Evolutionary conservation across 768 basidiomycete genomes (phyloP), one percentile per base, ranked within the genome.

Genomic region (Cyathus striatus): DNA sequence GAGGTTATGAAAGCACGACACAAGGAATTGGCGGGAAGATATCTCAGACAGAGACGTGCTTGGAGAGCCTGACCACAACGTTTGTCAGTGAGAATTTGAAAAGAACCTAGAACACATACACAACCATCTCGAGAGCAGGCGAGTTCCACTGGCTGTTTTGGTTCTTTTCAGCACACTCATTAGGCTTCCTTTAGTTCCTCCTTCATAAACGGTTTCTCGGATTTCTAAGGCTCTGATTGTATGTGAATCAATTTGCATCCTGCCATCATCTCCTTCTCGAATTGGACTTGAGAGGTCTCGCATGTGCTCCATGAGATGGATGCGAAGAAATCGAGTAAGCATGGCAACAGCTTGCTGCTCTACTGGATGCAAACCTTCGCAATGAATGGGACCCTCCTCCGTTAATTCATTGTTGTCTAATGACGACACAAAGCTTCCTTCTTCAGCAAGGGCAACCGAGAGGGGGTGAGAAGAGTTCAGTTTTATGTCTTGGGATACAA

Each of bases 151-250:
- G 37, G 68, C 79, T 1, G 91, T 92, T 6, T 76, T 66, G 0
- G 91, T 94, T 36, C 86, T 74, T 55, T 84, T 90, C 43, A 92
- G 70, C 23, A 76, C 76, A 50, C 79, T 84, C 23, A 91, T 53
- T 42, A 94, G 69, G 52, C 83, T 90, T 3, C 91, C 91, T 43
- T 75, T 78, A 9, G 66, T 59, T 0, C 87, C 81, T 1, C 87
- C 86, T 53, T 91, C 89, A 23, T 79, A 69, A 21, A 79, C 72
- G 23, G 73, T 75, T 64, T 91, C 88, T 18, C 81, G 73, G 41
- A 94, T 84, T 60, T 94, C 91, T 35, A 93, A 76, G n/a, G 86
- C 83, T 57, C 86, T 84, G 61, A 92, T 84, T 1, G 91, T 92
- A 57, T 92, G 83, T 3, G 86, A 75, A 56, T 94, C 91, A 43